phyloP scores from a whole-genome alignment of 441 rosid species.

The Pelargonium citronellum region DNA sequence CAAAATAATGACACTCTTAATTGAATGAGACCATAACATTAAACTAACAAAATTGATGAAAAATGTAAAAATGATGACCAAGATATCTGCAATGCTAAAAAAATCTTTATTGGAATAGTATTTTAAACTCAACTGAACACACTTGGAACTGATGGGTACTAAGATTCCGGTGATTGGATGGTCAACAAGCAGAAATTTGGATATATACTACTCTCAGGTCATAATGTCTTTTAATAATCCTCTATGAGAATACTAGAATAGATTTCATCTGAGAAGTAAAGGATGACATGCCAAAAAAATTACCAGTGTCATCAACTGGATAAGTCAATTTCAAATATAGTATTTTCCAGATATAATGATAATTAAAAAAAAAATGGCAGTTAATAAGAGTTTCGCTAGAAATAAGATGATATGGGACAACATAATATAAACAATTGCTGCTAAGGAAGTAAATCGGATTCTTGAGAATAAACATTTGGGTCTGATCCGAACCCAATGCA shows the following conservation, averaged over 20 bases:
- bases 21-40: background rate
- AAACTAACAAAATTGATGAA: background rate
- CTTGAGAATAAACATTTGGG: background rate
- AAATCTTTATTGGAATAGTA: background rate
- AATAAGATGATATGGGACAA: too few species aligned
- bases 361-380: background rate
- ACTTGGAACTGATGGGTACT: background rate
- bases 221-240: background rate
- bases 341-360: background rate
- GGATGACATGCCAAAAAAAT: background rate
- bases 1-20: background rate
- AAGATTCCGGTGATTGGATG: background rate
- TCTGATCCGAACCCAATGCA: background rate
- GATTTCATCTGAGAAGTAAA: background rate
- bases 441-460: background rate
- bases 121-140: background rate
- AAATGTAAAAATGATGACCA: background rate
- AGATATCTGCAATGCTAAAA: background rate
- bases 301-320: background rate
- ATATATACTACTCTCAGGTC: background rate
- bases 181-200: background rate
- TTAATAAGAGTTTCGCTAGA: too few species aligned
- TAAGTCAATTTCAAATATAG: background rate
- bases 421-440: background rate
- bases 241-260: background rate